Evolutionary conservation across 768 basidiomycete species (phyloP), one percentile per base, ranked within the genome.

Genomic region (Boletus reticuloceps): DNA sequence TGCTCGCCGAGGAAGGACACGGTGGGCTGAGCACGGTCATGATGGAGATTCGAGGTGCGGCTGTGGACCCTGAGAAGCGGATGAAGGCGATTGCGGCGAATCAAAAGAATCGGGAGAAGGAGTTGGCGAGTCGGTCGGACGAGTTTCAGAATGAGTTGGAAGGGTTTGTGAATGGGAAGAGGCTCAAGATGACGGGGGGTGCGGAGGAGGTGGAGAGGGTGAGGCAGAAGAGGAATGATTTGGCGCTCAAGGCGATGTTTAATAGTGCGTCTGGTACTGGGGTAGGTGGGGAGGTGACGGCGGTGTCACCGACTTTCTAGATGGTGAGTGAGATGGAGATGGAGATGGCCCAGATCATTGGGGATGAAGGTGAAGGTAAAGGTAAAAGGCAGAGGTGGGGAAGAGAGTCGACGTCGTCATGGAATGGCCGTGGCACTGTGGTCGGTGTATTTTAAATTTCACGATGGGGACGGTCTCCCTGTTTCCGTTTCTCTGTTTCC

Each of bases 121-220:
- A 94, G 69, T 74, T 87, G 19, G 85, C 84, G 20, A 77, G 70
- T 46, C 79, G 83, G 54, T 81, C 87, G 42, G 93, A 97, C 69
- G 93, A 91, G 61, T 85, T 98, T 71, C 83, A 92, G 62, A 77
- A 79, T 14, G 96, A 98, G 76, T 67, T 99, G 62, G 72, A 74
- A 42, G 92, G 89, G 5, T 98, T 98, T 72, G 94, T 99, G 49
- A 80, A 75, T 5, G 83, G 85, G 57, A 90, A 89, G 79, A 94
- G 89, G 75, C 74, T 99, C 69, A 91, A 85, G 79, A 88, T 94
- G 90, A 99, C 95, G 17, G 96, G 95, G 27, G 95, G 94, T 14
- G 89, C 92, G 22, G 92, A 95, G 70, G 93, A 96, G 74, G 81
- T 77, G 22, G 96, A 99, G 74, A 79, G 96, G 53, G 80, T 95